A percentile compares a stretch with the other conserved stretches of the same genome.
Evolutionary conservation across 2,329 filamentous ascomycete species (phyloP).

Genomic region (Colletotrichum spinosum): DNA sequence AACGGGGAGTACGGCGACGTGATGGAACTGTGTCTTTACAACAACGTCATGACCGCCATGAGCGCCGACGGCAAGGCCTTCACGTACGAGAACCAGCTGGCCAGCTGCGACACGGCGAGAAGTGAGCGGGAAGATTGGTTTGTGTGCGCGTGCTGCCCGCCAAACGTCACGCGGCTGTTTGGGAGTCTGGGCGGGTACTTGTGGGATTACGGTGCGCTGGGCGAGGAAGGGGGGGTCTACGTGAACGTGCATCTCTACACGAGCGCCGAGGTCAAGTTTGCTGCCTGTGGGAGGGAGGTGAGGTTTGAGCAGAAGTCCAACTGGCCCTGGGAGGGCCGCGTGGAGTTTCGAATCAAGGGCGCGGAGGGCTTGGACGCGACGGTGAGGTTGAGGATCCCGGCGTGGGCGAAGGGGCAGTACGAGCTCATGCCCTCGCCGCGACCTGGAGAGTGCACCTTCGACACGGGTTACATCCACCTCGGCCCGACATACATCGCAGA

Average conservation of each 20-base stretch:
- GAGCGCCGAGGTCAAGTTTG: slow-evolving; percentile 57
- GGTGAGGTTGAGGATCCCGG: slow-evolving; percentile 64
- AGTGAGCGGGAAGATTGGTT: slow-evolving; percentile 69
- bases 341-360: slow-evolving; percentile 56
- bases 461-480: slow-evolving; percentile 63
- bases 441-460: slow-evolving; percentile 45
- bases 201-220: slow-evolving; percentile 55
- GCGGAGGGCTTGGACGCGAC: slow-evolving; percentile 47
- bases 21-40: slow-evolving; percentile 72
- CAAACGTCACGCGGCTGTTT: slow-evolving; percentile 67
- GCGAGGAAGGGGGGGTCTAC: slow-evolving; percentile 43
- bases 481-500: slow-evolving; percentile 51
- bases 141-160: slow-evolving; percentile 69
- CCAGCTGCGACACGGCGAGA: slow-evolving; percentile 61
- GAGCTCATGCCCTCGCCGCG: slow-evolving; percentile 49
- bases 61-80: slow-evolving; percentile 66
- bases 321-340: slow-evolving; percentile 68
- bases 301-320: slow-evolving; percentile 61
- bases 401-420: slow-evolving; percentile 56
- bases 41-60: slow-evolving; percentile 69
- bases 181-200: slow-evolving; percentile 68
- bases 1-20: slow-evolving; percentile 66
- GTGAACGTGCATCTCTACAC: slow-evolving; percentile 69
- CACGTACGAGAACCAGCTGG: slow-evolving; percentile 72
- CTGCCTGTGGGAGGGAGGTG: slow-evolving; percentile 48